phyloP scores from a whole-genome alignment of 768 basidiomycete genomes.

The Boletus sp. region DNA sequence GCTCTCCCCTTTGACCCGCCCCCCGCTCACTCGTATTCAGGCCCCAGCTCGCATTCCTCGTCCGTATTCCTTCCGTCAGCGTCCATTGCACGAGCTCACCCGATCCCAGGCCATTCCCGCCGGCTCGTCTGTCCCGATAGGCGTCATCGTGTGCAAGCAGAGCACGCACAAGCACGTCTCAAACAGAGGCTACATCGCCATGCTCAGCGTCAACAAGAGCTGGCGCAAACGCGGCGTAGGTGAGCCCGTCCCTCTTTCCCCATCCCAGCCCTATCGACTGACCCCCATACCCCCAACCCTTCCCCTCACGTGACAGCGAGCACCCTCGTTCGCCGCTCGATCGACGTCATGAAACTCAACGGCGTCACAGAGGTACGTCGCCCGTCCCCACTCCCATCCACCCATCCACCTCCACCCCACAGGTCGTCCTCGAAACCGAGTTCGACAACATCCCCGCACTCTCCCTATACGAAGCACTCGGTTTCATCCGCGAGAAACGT shows the following conservation, averaged over 20 bases:
- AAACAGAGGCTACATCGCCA: conserved; percentile 95
- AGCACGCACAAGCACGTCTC: conserved; percentile 73
- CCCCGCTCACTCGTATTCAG: conserved; percentile 38
- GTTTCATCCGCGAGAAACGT: conserved; percentile 95
- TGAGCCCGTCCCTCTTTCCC: conserved; percentile 38
- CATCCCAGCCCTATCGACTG: background rate
- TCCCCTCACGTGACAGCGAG: conserved; percentile 57
- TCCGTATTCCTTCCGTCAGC: conserved; percentile 20
- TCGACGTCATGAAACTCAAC: conserved; percentile 78
- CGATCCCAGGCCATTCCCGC: conserved; percentile 26
- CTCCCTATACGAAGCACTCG: conserved; percentile 85
- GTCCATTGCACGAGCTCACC: background rate
- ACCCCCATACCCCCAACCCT: conserved; percentile 5
- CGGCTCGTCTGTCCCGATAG: conserved; percentile 59
- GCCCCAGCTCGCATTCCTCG: conserved; percentile 88
- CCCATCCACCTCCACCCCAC: background rate
- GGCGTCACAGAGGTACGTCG: conserved; percentile 82
- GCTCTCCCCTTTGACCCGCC: background rate
- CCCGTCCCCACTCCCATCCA: background rate
- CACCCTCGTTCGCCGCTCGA: conserved; percentile 76
- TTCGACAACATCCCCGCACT: conserved; percentile 88
- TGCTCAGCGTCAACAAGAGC: conserved; percentile 85
- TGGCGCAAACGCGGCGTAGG: conserved; percentile 93
- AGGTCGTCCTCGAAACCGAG: conserved; percentile 97
- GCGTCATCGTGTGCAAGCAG: conserved; percentile 97